Evolutionary conservation across 2,329 filamentous ascomycete species (phyloP).

Genomic region (Elsinoe fawcettii): DNA sequence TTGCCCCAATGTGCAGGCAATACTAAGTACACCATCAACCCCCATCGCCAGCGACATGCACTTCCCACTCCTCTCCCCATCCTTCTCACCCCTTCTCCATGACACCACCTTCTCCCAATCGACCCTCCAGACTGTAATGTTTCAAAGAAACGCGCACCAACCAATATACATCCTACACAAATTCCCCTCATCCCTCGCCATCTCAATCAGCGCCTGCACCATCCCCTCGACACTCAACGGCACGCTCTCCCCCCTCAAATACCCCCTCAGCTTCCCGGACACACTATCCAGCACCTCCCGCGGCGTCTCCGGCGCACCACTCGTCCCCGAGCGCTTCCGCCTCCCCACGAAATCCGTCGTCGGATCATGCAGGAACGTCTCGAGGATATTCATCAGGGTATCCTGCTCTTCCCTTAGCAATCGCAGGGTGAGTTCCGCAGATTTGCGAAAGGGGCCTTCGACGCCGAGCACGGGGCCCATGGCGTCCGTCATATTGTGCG

Average conservation of each 20-base stretch:
- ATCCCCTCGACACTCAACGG: conserved; percentile 92
- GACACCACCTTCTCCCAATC: too few species aligned
- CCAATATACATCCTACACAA: conserved; percentile 95
- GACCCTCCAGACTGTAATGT: too few species aligned
- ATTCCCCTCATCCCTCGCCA: conserved; percentile 73
- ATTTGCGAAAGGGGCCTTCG: conserved; percentile 83
- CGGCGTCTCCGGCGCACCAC: conserved; percentile 57
- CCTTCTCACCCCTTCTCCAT: neutral
- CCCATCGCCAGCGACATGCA: too few species aligned
- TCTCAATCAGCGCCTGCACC: conserved; percentile 87
- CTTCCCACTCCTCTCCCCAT: too few species aligned
- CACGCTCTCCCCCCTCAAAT: conserved; percentile 80
- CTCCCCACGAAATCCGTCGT: conserved; percentile 86
- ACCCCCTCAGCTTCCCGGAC: conserved; percentile 72
- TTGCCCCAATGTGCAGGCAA: too few species aligned
- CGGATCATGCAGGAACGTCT: conserved; percentile 94
- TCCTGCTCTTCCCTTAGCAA: conserved; percentile 88
- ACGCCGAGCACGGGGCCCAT: conserved; percentile 85
- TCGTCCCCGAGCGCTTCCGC: conserved; percentile 49
- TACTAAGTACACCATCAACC: too few species aligned
- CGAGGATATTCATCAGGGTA: conserved; percentile 92
- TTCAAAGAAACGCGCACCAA: conserved; percentile 14
- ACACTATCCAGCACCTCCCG: conserved; percentile 85
- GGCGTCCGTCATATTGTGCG: conserved; percentile 96
- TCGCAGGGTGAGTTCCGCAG: conserved; percentile 77